Base-by-base conservation (phyloP, 345 rosid genomes). In the Citrus cavaleriei region DNA sequence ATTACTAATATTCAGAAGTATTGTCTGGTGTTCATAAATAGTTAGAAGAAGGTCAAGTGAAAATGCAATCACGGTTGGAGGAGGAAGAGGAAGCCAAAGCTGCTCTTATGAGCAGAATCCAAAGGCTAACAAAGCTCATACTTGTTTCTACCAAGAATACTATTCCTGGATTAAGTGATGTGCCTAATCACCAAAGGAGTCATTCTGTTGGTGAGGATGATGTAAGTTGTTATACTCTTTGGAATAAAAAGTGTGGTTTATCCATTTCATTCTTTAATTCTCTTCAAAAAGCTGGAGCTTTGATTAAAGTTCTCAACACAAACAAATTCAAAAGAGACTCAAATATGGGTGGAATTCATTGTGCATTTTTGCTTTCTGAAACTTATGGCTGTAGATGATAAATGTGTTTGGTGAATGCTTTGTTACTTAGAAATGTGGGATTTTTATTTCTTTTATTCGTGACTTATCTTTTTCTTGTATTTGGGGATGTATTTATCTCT, bases 21-120 rank as follows among this genome's bases (percentile, higher is more conserved):
- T 80, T 61, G 13, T 81, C 22, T 27, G 38, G 67, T 76, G 42
- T 81, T 74, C 35, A 19, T 69, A 69, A 70, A 82, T 80, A 97
- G 99, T 81, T 97, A 86, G 98, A 97, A 87, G 99, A 94, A 85
- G 99, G 99, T 82, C 99, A 97, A 87, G 98, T 94, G 82, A 97
- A 94, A 91, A 93, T 97, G 99, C 99, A 94, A 75, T 92, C 99
- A 58, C 92, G 99, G 84, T 85, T 97, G 86, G 98, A 97, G 89
- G 99, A 97, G 83, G 99, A 97, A 87, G 99, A 97, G 85, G 99
- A 97, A 87, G 99, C 98, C 77, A 97, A 97, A 86, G 98, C 96
- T 81, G 99, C 99, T 82, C 89, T 97, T 51, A 93, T 97, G 98
- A 97, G 98, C 85, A 91, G 99, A 86, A 97, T 97, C 74, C 99